Conservation (phyloP, 768 basidiomycete species). For the Phanerodontia chrysosporium region DNA sequence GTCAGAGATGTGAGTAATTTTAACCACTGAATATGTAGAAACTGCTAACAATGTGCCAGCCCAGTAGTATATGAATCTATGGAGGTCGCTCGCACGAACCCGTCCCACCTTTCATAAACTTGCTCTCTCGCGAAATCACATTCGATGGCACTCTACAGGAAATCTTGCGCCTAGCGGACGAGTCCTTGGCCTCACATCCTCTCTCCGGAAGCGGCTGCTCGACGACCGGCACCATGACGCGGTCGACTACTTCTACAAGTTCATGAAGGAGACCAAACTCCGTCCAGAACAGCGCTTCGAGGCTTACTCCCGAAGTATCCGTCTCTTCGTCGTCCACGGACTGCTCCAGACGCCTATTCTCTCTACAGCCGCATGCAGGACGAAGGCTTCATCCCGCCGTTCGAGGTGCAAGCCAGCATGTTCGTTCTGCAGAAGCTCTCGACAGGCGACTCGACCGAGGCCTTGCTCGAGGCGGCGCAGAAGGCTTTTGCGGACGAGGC, state of each 20-base stretch:
- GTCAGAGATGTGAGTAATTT: too few species aligned
- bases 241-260: background rate
- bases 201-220: background rate
- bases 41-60: background rate
- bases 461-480: background rate
- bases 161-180: too few species aligned
- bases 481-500: background rate
- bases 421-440: background rate
- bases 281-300: background rate
- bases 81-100: background rate
- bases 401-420: background rate
- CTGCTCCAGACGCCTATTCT: background rate
- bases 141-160: background rate
- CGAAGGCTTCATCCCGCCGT: conserved; percentile 3
- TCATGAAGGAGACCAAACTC: background rate
- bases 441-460: background rate
- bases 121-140: too few species aligned
- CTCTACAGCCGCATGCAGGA: background rate
- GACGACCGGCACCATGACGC: background rate
- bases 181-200: background rate
- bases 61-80: background rate
- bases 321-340: background rate
- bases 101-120: background rate
- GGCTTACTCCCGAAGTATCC: background rate
- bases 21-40: too few species aligned